Conservation (phyloP, 768 basidiomycete species). For the Clavaria fumosa region DNA sequence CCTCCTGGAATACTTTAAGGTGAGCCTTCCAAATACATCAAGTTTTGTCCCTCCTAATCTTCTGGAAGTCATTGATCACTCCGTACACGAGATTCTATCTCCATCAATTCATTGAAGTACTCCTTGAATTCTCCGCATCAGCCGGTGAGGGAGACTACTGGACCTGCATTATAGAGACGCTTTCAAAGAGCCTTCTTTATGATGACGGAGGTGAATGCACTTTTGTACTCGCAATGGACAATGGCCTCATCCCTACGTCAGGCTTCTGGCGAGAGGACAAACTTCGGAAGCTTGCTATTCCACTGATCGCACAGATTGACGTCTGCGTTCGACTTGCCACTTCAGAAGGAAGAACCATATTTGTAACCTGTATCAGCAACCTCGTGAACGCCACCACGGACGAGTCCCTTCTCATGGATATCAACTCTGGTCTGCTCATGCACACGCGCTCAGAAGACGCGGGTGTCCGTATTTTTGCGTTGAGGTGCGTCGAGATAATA, state of each 20-base stretch:
- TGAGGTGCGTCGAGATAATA: conserved; percentile 50
- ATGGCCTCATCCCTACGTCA: conserved; percentile 16
- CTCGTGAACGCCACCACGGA: conserved; percentile 37
- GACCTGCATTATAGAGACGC: conserved; percentile 39
- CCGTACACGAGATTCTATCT: conserved; percentile 79
- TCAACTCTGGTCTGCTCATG: conserved; percentile 79
- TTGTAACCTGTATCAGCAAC: conserved; percentile 38
- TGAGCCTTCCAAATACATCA: conserved; percentile 12
- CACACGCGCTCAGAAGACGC: conserved; percentile 76
- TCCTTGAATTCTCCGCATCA: conserved; percentile 33
- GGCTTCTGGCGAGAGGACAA: conserved; percentile 88
- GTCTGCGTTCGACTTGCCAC: conserved; percentile 26
- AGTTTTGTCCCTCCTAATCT: too few relatives aligned
- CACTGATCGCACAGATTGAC: conserved; percentile 52
- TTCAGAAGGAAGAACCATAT: conserved; percentile 23
- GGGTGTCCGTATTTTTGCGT: conserved; percentile 49
- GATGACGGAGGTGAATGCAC: conserved; percentile 71
- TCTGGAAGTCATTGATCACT: conserved; percentile 59
- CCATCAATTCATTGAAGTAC: conserved; percentile 44
- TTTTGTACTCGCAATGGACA: background rate
- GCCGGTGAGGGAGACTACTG: conserved; percentile 38
- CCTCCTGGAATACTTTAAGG: conserved; percentile 83
- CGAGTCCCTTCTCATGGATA: conserved; percentile 54
- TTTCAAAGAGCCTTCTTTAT: conserved; percentile 53
- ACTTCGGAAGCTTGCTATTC: conserved; percentile 40